Percentiles rank a stretch among this genome's conserved stretches.
phyloP scores from a whole-genome alignment of 805 yeast species.

The Ogataea haglerorum region DNA sequence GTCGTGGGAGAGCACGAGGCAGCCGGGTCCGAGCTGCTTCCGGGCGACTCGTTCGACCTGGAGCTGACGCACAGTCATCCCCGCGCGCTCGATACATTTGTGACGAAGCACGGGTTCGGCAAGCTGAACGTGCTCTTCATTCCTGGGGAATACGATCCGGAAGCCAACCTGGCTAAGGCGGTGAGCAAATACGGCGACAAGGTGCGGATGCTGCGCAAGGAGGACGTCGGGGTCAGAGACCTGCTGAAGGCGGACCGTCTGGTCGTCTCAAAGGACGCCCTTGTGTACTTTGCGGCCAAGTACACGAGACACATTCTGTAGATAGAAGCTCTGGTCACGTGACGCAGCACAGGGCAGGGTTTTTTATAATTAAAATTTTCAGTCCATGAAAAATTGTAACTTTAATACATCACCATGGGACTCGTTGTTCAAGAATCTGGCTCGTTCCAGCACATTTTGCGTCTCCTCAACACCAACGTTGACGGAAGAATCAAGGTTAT shows the following conservation, averaged over 20 bases:
- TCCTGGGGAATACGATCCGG: conserved; percentile 42
- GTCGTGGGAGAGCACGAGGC: conserved; percentile 52
- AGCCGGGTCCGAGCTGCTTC: conserved; percentile 26
- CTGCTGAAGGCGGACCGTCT: conserved; percentile 74
- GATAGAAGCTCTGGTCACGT: conserved; percentile 8
- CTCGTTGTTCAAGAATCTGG: conserved; percentile 96
- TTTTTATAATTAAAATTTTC: conserved; percentile 4
- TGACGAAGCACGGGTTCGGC: conserved; percentile 45
- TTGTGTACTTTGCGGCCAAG: conserved; percentile 48
- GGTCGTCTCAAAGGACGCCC: conserved; percentile 67
- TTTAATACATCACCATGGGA: conserved; percentile 25
- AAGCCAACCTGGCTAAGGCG: conserved; percentile 57
- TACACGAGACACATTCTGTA: conserved; percentile 20
- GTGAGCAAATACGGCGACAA: conserved; percentile 46
- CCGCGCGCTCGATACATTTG: conserved; percentile 35
- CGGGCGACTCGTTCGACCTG: conserved; percentile 29
- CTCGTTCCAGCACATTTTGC: conserved; percentile 99
- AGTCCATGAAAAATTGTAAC: conserved; percentile 7
- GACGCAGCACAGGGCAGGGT: conserved; percentile 3
- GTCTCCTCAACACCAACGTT: conserved; percentile 99
- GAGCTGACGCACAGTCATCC: conserved; percentile 29
- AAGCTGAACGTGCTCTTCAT: conserved; percentile 63
- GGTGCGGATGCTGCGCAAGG: conserved; percentile 67
- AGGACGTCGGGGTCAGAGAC: conserved; percentile 80
- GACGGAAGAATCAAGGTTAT: conserved; percentile 99